These are phyloP conservation scores for Iris pallida DNA, from an alignment of 116 monocot genomes.

Conservation along the genomic window DNA sequence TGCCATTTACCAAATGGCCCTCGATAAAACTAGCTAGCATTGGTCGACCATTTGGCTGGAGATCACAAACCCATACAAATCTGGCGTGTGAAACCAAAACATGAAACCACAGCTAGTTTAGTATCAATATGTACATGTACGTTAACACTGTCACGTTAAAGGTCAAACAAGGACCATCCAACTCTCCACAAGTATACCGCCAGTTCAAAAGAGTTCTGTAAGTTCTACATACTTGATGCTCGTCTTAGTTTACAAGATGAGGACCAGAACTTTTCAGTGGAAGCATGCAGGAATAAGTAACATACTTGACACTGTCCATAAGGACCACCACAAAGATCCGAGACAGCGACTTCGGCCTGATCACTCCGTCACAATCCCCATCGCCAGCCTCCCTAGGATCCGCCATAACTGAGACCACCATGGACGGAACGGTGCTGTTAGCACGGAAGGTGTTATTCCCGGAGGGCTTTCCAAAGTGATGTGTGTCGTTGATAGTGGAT, in stretches of 20 bases:
- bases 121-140: too few relatives aligned
- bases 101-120: too few relatives aligned
- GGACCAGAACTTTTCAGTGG: constrained; percentile 48
- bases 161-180: too few relatives aligned
- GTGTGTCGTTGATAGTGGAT: constrained; percentile 34
- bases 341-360: constrained; percentile 56
- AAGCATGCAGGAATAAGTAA: constrained; percentile 93
- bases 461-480: constrained; percentile 21
- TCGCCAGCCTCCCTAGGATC: constrained; percentile 85
- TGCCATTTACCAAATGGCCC: too few relatives aligned
- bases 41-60: too few relatives aligned
- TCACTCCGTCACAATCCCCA: constrained; percentile 44
- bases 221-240: too few relatives aligned
- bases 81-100: too few relatives aligned
- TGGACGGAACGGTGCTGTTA: constrained; percentile 32
- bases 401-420: constrained; percentile 78
- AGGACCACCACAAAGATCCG: constrained; percentile 89
- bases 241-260: constrained; percentile 49
- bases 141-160: too few relatives aligned
- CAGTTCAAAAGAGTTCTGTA: too few relatives aligned
- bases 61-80: too few relatives aligned
- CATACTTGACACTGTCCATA: constrained; percentile 81
- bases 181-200: too few relatives aligned
- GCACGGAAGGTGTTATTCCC: constrained; percentile 21
- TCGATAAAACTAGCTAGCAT: too few relatives aligned